A percentile compares a stretch with the other conserved stretches of the same genome.
These are phyloP conservation scores for Pythium guiyangense DNA, from an alignment of 352 stramenopile species.

Conservation along the genomic window DNA sequence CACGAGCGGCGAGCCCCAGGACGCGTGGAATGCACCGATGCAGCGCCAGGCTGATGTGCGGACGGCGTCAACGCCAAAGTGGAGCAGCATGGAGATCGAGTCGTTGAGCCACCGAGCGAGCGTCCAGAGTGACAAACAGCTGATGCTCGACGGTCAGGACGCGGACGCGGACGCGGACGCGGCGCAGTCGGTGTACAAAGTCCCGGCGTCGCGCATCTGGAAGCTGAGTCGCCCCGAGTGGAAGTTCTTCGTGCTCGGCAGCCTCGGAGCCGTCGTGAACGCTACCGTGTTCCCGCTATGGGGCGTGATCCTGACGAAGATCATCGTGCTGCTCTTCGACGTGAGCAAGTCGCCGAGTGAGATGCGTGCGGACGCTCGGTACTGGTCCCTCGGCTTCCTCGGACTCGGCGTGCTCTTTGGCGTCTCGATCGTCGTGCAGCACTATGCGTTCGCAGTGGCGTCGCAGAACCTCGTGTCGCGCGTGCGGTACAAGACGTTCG, in stretches of 20 bases:
- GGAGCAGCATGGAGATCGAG: conserved; percentile 3
- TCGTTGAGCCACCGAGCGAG: too few species aligned
- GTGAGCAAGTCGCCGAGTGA: conserved; percentile 16
- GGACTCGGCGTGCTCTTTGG: conserved; percentile 33
- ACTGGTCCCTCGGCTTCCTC: conserved; percentile 33
- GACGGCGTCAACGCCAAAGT: not conserved
- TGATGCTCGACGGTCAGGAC: not conserved
- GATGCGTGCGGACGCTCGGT: conserved; percentile 15
- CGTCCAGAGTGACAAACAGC: conserved; percentile 66
- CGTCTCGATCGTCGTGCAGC: conserved; percentile 31
- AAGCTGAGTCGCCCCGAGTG: too few species aligned
- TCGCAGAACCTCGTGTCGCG: conserved; percentile 42
- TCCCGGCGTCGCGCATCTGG: too few species aligned
- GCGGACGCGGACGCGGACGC: not conserved
- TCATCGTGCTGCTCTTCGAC: too few species aligned
- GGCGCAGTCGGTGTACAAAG: not conserved
- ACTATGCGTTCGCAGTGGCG: conserved; percentile 51
- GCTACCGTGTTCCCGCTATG: too few species aligned
- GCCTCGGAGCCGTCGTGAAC: too few species aligned
- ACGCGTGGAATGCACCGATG: too few species aligned
- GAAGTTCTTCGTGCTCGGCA: too few species aligned
- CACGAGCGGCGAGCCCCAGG: too few species aligned
- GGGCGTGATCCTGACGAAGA: too few species aligned
- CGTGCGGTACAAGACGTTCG: conserved; percentile 38
- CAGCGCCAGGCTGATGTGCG: too few species aligned